Evolutionary conservation across 805 yeast genomes (phyloP).

Genomic region (Sungouiozyma ichnusensis): DNA sequence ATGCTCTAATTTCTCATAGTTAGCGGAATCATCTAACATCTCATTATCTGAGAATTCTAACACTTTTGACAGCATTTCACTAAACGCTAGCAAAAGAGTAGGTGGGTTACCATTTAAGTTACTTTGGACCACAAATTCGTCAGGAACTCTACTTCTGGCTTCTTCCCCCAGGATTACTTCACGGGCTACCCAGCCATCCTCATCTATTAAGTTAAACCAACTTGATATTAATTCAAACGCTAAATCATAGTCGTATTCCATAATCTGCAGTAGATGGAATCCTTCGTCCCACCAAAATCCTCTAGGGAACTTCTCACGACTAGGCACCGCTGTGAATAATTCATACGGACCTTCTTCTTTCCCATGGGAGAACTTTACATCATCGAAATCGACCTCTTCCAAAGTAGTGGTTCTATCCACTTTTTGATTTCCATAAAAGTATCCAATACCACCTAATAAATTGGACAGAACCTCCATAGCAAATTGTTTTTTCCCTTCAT

Average conservation of each 20-base stretch:
- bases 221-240: slow-evolving; percentile 71
- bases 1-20: slow-evolving; percentile 35
- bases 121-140: slow-evolving; percentile 72
- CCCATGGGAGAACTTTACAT: slow-evolving; percentile 39
- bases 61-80: slow-evolving; percentile 42
- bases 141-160: slow-evolving; percentile 79
- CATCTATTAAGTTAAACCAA: slow-evolving; percentile 73
- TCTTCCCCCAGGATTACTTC: slow-evolving; percentile 91
- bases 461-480: slow-evolving; percentile 76
- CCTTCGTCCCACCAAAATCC: slow-evolving; percentile 99
- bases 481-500: slow-evolving; percentile 39
- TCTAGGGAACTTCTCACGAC: slow-evolving; percentile 88
- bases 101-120: slow-evolving; percentile 94
- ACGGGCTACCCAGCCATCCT: slow-evolving; percentile 91
- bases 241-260: slow-evolving; percentile 75
- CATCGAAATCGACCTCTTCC: slow-evolving; percentile 61
- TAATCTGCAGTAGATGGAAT: slow-evolving; percentile 74
- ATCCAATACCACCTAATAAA: slow-evolving; percentile 81
- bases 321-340: slow-evolving; percentile 77
- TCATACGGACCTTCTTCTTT: slow-evolving; percentile 65
- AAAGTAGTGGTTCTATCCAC: slow-evolving; percentile 64
- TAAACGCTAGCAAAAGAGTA: slow-evolving; percentile 68
- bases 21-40: slow-evolving; percentile 15
- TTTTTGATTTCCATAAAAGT: slow-evolving; percentile 71
- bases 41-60: slow-evolving; percentile 15